Base-by-base conservation (phyloP, 495 filamentous ascomycete genomes). In the Penicillium manginii region DNA sequence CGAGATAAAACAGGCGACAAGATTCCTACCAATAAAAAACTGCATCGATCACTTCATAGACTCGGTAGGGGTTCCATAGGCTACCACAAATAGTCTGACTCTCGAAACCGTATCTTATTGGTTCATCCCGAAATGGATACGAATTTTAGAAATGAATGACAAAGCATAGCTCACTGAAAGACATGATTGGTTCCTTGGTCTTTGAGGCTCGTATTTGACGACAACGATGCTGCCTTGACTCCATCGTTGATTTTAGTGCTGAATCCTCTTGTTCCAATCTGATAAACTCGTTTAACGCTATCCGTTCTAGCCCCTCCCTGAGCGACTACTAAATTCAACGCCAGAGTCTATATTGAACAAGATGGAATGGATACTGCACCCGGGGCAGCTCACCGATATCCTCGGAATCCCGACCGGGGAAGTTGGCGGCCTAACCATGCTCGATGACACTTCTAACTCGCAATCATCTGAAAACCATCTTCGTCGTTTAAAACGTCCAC, bases 401-500 rank as follows among this genome's bases (percentile, higher is more conserved):
- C 35, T 37, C 14, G 35, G 35, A 37, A 37, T 37, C 1, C 15
- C 35, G 35, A 12, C 35, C 35, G 11, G 35, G 35, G 35, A 37
- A n/a, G 12, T 37, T n/a, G 35, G 15, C 11, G 15, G 14, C 35
- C 11, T 37, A 12, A 15, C 12, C 4, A 12, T 12, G 15, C 35
- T n/a, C 12, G 15, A n/a, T 0, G 35, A 3, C 12, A 14, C 35
- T 14, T 37, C 35, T 37, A 5, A 6, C 15, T 37, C 12, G 15
- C 35, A 37, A 37, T 3, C 35, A 4, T 14, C 35, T 37, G 35
- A 37, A 37, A 37, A 2, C 31, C 4, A 33, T 37, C 35, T 8
- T n/a, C 12, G 2, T 37, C 35, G 35, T 5, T 37, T 37, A 4
- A 66, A 63, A 50, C 15, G 62, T 37, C 59, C 65, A n/a, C 85